Evolutionary conservation across 2,329 filamentous ascomycete genomes (phyloP), one percentile per base, ranked within the genome.

Genomic region (Colletotrichum sp.): DNA sequence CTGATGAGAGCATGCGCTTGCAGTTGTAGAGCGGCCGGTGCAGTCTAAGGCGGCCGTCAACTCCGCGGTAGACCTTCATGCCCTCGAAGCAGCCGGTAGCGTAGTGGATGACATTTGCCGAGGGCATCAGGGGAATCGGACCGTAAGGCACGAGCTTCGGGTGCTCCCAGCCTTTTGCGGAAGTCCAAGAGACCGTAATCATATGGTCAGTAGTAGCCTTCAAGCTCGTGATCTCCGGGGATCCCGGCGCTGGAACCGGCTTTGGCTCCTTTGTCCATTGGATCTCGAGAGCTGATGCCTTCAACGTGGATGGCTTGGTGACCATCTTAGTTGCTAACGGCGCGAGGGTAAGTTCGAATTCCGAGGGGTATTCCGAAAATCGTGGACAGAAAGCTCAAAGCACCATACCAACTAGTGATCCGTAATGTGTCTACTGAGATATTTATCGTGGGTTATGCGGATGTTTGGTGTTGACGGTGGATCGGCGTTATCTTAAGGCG

Each of bases 1-100:
- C 83, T 5, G 87, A 88, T 60, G 83, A 83, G 48, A 84, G 78
- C 82, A 87, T 90, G 73, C 93, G 90, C 78, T 86, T 85, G 78
- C 89, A 88, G 82, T 94, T 94, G 76, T 89, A 87, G 60, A 90
- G 83, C 0, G 92, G 91, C n/a, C 92, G 89, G 87, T 94, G 94
- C 18, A 94, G 84, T 28, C 93, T 90, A 55, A 94, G 85, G 78
- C 89, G 90, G 78, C 90, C 90, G 80, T 94, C 92, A 75, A 88
- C 88, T 38, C 93, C 94, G 67, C 94, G 90, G 86, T 95, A 95
- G 16, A 92, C 89, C 83, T 95, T 95, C 66, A 85, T 77, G 9
- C 94, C 94, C 83, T 95, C 94, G 84, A 95, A 95, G 81, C 93
- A 95, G 80, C 94, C 92, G 34, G 93, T 95, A 15, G 93, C 94